These are phyloP conservation scores for Crotalaria pallida DNA, from an alignment of 306 rosid species.

Conservation along the genomic window DNA sequence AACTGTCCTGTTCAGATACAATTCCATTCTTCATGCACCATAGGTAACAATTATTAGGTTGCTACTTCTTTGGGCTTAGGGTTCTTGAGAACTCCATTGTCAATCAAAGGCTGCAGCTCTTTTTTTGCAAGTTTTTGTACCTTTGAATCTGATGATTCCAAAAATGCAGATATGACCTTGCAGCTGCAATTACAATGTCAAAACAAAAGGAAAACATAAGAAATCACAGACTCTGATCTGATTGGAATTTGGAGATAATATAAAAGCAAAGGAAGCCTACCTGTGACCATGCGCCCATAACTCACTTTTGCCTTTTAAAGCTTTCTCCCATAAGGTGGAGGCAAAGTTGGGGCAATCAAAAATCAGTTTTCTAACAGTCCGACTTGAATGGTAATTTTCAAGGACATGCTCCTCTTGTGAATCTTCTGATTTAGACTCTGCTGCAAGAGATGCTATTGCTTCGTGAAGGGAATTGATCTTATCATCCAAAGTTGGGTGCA, in stretches of 20 bases:
- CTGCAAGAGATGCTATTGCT: constrained; percentile 66
- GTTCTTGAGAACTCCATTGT: constrained; percentile 51
- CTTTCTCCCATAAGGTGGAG: constrained; percentile 69
- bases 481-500: constrained; percentile 54
- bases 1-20: not conserved
- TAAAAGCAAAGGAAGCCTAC: constrained; percentile 27
- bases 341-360: constrained; percentile 83
- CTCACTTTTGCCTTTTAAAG: constrained; percentile 69
- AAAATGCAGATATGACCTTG: constrained; percentile 73
- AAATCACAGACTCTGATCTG: not conserved
- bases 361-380: constrained; percentile 76
- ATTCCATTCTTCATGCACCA: constrained; percentile 15
- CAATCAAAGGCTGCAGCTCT: constrained; percentile 73
- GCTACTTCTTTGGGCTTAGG: constrained; percentile 21
- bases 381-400: constrained; percentile 82
- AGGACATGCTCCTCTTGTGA: constrained; percentile 70
- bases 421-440: constrained; percentile 58
- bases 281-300: constrained; percentile 84
- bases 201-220: constrained; percentile 9
- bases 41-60: constrained; percentile 6
- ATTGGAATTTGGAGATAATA: not conserved
- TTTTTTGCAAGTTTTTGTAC: constrained; percentile 44
- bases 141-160: constrained; percentile 59
- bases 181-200: constrained; percentile 48
- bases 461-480: constrained; percentile 61